These are phyloP conservation scores for Kodamaea hsintzibuensis DNA, from an alignment of 805 yeast species.

Conservation along the genomic window DNA sequence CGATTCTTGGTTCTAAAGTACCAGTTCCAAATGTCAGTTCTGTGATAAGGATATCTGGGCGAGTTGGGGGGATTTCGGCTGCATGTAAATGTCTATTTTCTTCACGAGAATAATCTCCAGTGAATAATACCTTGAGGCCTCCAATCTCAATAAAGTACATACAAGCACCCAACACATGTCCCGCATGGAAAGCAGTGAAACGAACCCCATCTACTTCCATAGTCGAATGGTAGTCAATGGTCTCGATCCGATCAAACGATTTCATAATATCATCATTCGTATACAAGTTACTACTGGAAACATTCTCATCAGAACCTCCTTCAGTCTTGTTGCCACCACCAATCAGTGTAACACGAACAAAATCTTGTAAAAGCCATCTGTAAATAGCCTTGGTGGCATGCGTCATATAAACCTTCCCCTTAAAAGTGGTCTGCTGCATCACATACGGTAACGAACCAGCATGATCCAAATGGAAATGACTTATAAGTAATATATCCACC, in stretches of 20 bases:
- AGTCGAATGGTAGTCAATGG: slow-evolving; percentile 94
- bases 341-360: slow-evolving; percentile 81
- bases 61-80: slow-evolving; percentile 87
- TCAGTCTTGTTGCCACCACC: slow-evolving; percentile 44
- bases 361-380: slow-evolving; percentile 92
- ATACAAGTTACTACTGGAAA: slow-evolving; percentile 55
- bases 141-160: slow-evolving; percentile 96
- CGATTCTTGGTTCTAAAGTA: slow-evolving; percentile 86
- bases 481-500: slow-evolving; percentile 81
- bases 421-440: slow-evolving; percentile 93
- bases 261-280: slow-evolving; percentile 87
- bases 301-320: slow-evolving; percentile 16
- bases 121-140: slow-evolving; percentile 82
- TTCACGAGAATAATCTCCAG: slow-evolving; percentile 97
- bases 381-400: slow-evolving; percentile 98
- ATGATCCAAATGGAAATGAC: slow-evolving; percentile 97
- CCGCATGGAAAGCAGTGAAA: slow-evolving; percentile 98
- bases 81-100: slow-evolving; percentile 92
- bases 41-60: slow-evolving; percentile 88
- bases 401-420: slow-evolving; percentile 97
- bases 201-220: slow-evolving; percentile 91
- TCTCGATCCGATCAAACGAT: slow-evolving; percentile 87
- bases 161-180: slow-evolving; percentile 99
- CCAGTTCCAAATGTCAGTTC: slow-evolving; percentile 99
- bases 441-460: slow-evolving; percentile 98